These are phyloP conservation scores for Sclerotinia minor DNA, from an alignment of 2,329 filamentous ascomycete species.

Conservation along the genomic window DNA sequence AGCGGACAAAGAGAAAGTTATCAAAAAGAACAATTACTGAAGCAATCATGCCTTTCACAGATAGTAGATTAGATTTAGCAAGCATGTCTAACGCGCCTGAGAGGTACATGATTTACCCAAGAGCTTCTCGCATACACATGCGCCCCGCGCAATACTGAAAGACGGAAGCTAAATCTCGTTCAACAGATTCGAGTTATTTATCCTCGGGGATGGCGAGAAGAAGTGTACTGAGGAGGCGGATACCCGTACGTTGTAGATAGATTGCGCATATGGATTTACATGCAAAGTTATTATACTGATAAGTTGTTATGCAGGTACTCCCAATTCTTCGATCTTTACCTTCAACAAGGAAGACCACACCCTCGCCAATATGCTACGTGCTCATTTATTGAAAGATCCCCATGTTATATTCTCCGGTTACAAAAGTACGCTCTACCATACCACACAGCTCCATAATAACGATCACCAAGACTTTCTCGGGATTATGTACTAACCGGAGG, in stretches of 20 bases:
- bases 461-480: neutral
- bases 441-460: conserved; percentile 12
- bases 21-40: conserved; percentile 20
- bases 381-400: conserved; percentile 79
- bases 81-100: conserved; percentile 26
- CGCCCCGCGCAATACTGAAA: neutral
- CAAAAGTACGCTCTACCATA: conserved; percentile 62
- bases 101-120: conserved; percentile 11
- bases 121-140: neutral
- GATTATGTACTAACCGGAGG: neutral
- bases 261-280: conserved; percentile 1
- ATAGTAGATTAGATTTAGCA: neutral
- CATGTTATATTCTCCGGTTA: conserved; percentile 91
- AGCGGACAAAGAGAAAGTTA: conserved; percentile 9
- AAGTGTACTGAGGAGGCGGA: conserved; percentile 89
- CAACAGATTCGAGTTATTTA: conserved; percentile 85
- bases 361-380: conserved; percentile 83
- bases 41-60: neutral
- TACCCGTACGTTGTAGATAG: conserved; percentile 65
- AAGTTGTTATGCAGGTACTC: conserved; percentile 64
- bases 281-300: neutral
- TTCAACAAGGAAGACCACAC: conserved; percentile 98
- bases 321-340: conserved; percentile 92
- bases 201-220: conserved; percentile 84
- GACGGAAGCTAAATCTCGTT: neutral